Conservation (phyloP, 2,329 filamentous ascomycete species). For the Penicillium glabrum region DNA sequence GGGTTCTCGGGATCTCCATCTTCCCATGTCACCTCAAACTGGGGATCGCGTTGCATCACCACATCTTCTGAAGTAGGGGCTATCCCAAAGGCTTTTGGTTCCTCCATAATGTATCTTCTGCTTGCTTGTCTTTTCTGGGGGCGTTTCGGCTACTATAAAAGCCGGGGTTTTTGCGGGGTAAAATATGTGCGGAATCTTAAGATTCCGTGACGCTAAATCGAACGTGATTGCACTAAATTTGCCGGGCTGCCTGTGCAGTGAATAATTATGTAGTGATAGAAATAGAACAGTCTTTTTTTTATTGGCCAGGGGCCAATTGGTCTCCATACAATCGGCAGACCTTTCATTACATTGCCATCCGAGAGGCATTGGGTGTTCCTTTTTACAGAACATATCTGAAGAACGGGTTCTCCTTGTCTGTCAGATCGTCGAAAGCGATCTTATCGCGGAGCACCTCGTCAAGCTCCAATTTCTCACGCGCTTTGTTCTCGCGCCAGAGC, state of each 20-base stretch:
- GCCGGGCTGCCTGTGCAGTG: background rate
- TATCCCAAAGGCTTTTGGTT: background rate
- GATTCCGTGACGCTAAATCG: slow-evolving; percentile 8
- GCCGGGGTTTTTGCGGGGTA: slow-evolving; percentile 5
- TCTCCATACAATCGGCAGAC: background rate
- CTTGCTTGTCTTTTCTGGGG: background rate
- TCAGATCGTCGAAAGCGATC: slow-evolving; percentile 66
- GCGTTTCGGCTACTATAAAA: background rate
- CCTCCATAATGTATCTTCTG: background rate
- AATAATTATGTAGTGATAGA: background rate
- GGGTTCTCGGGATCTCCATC: slow-evolving; percentile 14
- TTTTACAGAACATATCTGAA: slow-evolving; percentile 60
- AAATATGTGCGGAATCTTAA: slow-evolving; percentile 13
- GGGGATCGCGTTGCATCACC: slow-evolving; percentile 1
- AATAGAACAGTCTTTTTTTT: background rate
- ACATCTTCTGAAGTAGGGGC: background rate
- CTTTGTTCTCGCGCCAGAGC: slow-evolving; percentile 59
- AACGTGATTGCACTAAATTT: background rate
- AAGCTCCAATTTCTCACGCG: slow-evolving; percentile 48
- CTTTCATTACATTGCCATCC: background rate
- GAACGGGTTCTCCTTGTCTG: slow-evolving; percentile 67
- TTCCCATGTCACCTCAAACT: slow-evolving; percentile 17
- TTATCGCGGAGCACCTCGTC: slow-evolving; percentile 64
- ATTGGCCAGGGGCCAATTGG: background rate
- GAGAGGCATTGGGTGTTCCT: background rate